Conservation (phyloP, 2,329 filamentous ascomycete genomes). For the Fusarium paranaense region DNA sequence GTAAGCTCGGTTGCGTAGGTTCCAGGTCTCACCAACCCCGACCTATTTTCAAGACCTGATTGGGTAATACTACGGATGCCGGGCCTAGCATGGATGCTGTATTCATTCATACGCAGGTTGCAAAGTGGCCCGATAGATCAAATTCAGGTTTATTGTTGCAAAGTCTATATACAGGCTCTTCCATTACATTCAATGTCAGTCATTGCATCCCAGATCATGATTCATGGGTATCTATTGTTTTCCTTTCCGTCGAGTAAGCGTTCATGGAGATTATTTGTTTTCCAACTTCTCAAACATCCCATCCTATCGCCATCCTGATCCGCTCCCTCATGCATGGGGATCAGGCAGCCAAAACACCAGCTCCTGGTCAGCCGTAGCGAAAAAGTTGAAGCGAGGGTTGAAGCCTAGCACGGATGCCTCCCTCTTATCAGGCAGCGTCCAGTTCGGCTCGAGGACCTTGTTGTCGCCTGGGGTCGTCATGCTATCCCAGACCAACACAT, state of each 20-base stretch:
- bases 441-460: conserved; percentile 71
- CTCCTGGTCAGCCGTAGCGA: conserved; percentile 90
- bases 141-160: neutral
- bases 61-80: neutral
- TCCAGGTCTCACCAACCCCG: neutral
- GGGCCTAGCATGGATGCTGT: neutral
- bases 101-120: neutral
- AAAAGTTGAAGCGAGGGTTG: conserved; percentile 91
- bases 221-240: conserved; percentile 31
- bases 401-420: conserved; percentile 83
- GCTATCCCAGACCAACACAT: conserved; percentile 89
- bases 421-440: conserved; percentile 73
- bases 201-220: neutral
- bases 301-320: neutral
- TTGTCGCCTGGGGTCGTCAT: conserved; percentile 66
- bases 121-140: neutral
- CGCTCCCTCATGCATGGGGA: conserved; percentile 59
- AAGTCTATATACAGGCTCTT: conserved; percentile 34
- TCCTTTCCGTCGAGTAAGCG: neutral
- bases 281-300: neutral
- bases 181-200: neutral
- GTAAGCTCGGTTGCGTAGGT: neutral
- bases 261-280: neutral
- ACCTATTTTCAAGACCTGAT: neutral
- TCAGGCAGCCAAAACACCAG: conserved; percentile 83